Percentiles rank a stretch among this genome's conserved stretches.
Evolutionary conservation across 2,329 filamentous ascomycete genomes (phyloP).

Genomic region (Aspergillus felis): DNA sequence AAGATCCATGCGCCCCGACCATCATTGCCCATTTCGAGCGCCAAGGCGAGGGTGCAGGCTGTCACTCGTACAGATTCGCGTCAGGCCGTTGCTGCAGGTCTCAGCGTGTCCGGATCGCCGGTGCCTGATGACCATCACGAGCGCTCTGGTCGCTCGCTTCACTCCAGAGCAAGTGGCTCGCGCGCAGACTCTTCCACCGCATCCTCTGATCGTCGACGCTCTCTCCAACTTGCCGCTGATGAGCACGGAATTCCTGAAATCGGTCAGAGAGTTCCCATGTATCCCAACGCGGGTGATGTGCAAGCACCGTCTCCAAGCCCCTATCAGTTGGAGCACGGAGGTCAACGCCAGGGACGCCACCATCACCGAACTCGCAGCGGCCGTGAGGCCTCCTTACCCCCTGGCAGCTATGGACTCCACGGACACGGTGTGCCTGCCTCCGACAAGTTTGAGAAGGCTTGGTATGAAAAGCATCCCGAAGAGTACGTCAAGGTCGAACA

Average conservation of each 20-base stretch:
- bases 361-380: conserved; percentile 71
- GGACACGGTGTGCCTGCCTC: conserved; percentile 73
- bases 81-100: conserved; percentile 76
- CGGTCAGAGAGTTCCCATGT: conserved; percentile 89
- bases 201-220: conserved; percentile 52
- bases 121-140: conserved; percentile 49
- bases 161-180: conserved; percentile 60
- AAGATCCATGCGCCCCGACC: conserved; percentile 87
- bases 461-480: conserved; percentile 90
- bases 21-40: conserved; percentile 73
- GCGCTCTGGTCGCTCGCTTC: conserved; percentile 51
- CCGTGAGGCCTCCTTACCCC: conserved; percentile 67
- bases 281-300: conserved; percentile 86
- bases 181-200: conserved; percentile 45
- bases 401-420: conserved; percentile 89
- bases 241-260: conserved; percentile 91
- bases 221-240: conserved; percentile 57
- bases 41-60: conserved; percentile 74
- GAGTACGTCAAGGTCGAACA: conserved; percentile 69
- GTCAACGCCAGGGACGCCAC: conserved; percentile 47
- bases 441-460: conserved; percentile 84
- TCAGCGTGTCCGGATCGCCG: conserved; percentile 59
- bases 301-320: conserved; percentile 86
- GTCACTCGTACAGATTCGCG: conserved; percentile 92
- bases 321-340: conserved; percentile 43